phyloP scores from a whole-genome alignment of 257 asterid species.

The Buddleja alternifolia region DNA sequence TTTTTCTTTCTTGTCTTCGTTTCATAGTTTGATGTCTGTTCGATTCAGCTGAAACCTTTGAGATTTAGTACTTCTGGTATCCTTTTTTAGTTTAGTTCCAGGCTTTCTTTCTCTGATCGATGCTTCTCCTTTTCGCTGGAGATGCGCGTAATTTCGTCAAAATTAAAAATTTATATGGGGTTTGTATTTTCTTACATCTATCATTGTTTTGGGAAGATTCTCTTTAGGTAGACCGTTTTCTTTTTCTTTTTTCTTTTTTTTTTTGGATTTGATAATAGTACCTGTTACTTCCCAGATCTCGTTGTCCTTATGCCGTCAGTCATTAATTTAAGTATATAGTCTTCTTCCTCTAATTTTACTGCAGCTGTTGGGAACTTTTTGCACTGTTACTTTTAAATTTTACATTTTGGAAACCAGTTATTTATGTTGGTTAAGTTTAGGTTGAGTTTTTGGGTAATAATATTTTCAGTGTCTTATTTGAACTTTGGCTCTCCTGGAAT shows the following conservation, averaged over 20 bases:
- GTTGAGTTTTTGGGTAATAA: neutral
- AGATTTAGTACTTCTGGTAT: neutral
- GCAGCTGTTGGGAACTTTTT: neutral
- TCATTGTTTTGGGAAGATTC: slow-evolving; percentile 11
- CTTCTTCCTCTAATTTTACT: neutral
- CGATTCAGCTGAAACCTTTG: slow-evolving; percentile 21
- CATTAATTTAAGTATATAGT: neutral
- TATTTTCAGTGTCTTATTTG: neutral
- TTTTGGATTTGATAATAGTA: slow-evolving; percentile 12
- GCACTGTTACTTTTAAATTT: neutral
- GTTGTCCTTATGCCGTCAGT: neutral
- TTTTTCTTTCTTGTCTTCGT: neutral
- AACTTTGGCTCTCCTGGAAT: neutral
- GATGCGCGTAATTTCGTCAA: neutral
- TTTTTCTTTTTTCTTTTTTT: neutral
- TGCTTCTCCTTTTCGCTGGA: slow-evolving; percentile 16
- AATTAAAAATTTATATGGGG: neutral
- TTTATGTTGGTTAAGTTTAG: neutral
- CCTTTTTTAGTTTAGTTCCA: neutral
- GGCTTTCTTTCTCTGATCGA: slow-evolving; percentile 25
- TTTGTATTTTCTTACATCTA: neutral
- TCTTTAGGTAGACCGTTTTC: neutral
- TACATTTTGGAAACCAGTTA: neutral
- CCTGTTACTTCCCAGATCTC: slow-evolving; percentile 35
- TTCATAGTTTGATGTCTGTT: slow-evolving; percentile 16